A percentile compares a stretch with the other conserved stretches of the same genome.
These are phyloP conservation scores for Brasilioporus rufonigricans DNA, from an alignment of 768 basidiomycete species.

Conservation along the genomic window DNA sequence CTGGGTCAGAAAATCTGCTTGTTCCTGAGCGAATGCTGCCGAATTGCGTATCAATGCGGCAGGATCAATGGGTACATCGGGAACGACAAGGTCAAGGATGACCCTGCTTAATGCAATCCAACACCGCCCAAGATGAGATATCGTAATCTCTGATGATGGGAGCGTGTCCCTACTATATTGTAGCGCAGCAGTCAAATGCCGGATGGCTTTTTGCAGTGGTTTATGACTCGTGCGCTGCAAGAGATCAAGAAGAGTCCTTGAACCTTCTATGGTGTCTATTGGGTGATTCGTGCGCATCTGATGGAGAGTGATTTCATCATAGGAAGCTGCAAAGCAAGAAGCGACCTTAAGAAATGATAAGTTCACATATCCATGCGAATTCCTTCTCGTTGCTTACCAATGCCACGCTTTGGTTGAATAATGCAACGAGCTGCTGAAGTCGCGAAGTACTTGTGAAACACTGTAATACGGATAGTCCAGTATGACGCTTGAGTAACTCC, in stretches of 20 bases:
- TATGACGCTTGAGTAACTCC: constrained; percentile 36
- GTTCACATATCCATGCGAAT: background rate
- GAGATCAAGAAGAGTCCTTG: constrained; percentile 28
- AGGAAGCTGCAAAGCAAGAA: constrained; percentile 43
- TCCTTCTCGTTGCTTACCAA: constrained; percentile 35
- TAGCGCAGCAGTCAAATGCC: constrained; percentile 30
- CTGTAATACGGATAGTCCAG: constrained; percentile 38
- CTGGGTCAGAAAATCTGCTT: constrained; percentile 38
- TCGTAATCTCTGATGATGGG: constrained; percentile 22
- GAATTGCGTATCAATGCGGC: constrained; percentile 57
- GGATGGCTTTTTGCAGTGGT: constrained; percentile 35
- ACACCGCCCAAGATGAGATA: constrained; percentile 39
- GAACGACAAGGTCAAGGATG: constrained; percentile 72
- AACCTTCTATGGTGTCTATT: constrained; percentile 16
- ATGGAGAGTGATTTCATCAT: constrained; percentile 27
- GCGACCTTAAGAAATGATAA: constrained; percentile 32
- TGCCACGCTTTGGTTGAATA: constrained; percentile 41
- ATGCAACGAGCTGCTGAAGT: constrained; percentile 38
- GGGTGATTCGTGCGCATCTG: constrained; percentile 7
- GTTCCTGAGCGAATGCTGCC: constrained; percentile 41
- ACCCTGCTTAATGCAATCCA: constrained; percentile 64
- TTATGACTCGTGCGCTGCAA: constrained; percentile 34
- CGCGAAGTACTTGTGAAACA: constrained; percentile 39
- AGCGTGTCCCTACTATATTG: constrained; percentile 14
- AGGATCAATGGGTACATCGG: constrained; percentile 86